These are phyloP conservation scores for Meyerozyma sp. DNA, from an alignment of 1,139 yeast genomes.

Conservation along the genomic window DNA sequence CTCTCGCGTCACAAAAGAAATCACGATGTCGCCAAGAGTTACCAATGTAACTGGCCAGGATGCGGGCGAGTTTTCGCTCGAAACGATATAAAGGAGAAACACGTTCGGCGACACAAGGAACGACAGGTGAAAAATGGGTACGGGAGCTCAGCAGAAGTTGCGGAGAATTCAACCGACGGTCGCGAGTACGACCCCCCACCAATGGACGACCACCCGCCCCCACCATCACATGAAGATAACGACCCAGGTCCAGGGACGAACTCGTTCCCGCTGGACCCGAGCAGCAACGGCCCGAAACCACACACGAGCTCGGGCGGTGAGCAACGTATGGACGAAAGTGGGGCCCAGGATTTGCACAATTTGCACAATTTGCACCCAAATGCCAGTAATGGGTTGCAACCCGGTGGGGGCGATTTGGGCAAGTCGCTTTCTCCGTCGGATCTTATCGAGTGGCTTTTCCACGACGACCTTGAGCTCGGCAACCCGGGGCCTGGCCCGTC, in stretches of 20 bases:
- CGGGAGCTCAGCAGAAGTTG: constrained; percentile 6
- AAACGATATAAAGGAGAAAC: constrained; percentile 36
- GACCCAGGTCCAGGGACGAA: background rate
- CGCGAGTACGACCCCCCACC: background rate
- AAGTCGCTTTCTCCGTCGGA: constrained; percentile 21
- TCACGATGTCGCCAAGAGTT: constrained; percentile 32
- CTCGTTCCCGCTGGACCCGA: background rate
- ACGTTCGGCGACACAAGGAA: constrained; percentile 25
- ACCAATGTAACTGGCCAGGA: constrained; percentile 25
- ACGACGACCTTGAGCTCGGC: constrained; percentile 15
- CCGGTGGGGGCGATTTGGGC: background rate
- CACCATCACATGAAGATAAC: background rate
- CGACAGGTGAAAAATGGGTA: constrained; percentile 1
- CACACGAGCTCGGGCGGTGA: too few relatives aligned
- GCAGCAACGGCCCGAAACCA: too few relatives aligned
- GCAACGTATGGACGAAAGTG: too few relatives aligned
- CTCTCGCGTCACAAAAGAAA: constrained; percentile 38
- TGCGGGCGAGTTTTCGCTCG: constrained; percentile 41
- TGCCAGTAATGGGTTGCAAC: too few relatives aligned
- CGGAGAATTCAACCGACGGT: background rate
- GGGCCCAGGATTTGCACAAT: too few relatives aligned
- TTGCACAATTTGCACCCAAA: too few relatives aligned
- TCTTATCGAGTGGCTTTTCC: constrained; percentile 26
- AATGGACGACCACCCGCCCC: background rate
- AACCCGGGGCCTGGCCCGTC: constrained; percentile 8